A percentile compares a stretch with the other conserved stretches of the same genome.
Conservation (phyloP, 768 basidiomycete species). For the Suillus hirtellus region DNA sequence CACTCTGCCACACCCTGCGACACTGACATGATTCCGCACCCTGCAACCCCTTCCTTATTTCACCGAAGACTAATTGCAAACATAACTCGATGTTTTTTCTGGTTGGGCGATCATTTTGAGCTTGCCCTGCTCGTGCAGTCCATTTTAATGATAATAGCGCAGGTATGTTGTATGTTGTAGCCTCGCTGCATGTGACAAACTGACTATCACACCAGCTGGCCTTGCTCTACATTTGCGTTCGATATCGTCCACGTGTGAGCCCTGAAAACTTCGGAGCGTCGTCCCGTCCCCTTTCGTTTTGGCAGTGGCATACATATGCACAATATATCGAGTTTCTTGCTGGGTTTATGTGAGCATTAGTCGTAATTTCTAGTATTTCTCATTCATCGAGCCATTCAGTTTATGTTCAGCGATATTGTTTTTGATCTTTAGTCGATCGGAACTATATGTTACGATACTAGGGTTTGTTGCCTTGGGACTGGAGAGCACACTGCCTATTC, state of each 20-base stretch:
- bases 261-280: conserved; percentile 62
- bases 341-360: conserved; percentile 58
- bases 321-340: conserved; percentile 85
- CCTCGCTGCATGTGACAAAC: conserved; percentile 15
- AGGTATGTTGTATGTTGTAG: conserved; percentile 45
- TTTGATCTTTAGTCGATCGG: conserved; percentile 68
- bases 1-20: conserved; percentile 12
- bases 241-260: conserved; percentile 60
- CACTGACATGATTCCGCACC: conserved; percentile 12
- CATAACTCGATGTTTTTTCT: conserved; percentile 88
- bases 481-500: conserved; percentile 85
- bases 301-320: conserved; percentile 81
- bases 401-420: conserved; percentile 72
- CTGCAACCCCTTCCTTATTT: conserved; percentile 14
- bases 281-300: conserved; percentile 70
- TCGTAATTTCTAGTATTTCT: conserved; percentile 12
- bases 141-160: conserved; percentile 80
- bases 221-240: conserved; percentile 79
- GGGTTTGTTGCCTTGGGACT: conserved; percentile 81
- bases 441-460: conserved; percentile 58
- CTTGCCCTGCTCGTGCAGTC: conserved; percentile 77
- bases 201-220: conserved; percentile 52
- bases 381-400: conserved; percentile 28
- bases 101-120: conserved; percentile 82
- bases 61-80: conserved; percentile 69